phyloP scores from a whole-genome alignment of 345 rosid genomes.

The Crucihimalaya himalaica region DNA sequence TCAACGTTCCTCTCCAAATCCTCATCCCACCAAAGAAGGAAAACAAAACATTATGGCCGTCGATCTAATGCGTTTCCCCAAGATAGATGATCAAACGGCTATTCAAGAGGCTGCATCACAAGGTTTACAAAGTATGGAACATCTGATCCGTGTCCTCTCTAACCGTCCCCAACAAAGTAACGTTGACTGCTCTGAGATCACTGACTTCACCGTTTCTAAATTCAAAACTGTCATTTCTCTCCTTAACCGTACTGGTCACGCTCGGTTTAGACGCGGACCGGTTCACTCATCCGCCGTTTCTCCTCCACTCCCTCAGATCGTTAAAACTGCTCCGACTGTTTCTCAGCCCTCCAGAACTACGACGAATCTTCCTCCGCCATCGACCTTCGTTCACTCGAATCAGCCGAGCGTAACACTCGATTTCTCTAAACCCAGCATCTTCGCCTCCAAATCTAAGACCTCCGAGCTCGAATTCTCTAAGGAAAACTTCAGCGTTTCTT shows the following conservation, averaged over 20 bases:
- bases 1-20: not conserved
- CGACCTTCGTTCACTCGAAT: slow-evolving; percentile 53
- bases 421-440: slow-evolving; percentile 64
- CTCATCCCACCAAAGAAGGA: not conserved
- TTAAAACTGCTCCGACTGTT: slow-evolving; percentile 14
- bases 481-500: slow-evolving; percentile 74
- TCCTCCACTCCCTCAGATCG: slow-evolving; percentile 39
- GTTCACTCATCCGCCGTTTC: slow-evolving; percentile 39
- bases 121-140: slow-evolving; percentile 84
- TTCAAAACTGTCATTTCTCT: slow-evolving; percentile 78
- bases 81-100: slow-evolving; percentile 73
- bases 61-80: slow-evolving; percentile 61
- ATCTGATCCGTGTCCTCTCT: slow-evolving; percentile 68
- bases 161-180: slow-evolving; percentile 42
- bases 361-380: slow-evolving; percentile 30
- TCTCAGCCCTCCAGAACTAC: slow-evolving; percentile 14
- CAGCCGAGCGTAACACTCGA: slow-evolving; percentile 77
- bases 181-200: slow-evolving; percentile 63
- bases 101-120: slow-evolving; percentile 85
- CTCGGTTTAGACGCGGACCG: slow-evolving; percentile 88
- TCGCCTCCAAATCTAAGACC: slow-evolving; percentile 46
- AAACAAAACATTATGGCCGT: slow-evolving; percentile 53
- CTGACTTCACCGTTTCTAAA: slow-evolving; percentile 75
- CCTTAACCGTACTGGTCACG: slow-evolving; percentile 83
- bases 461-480: slow-evolving; percentile 64